Percentiles rank a stretch among this genome's conserved stretches.
These are phyloP conservation scores for Aspergillus neoniger DNA, from an alignment of 2,329 filamentous ascomycete genomes.

Conservation along the genomic window DNA sequence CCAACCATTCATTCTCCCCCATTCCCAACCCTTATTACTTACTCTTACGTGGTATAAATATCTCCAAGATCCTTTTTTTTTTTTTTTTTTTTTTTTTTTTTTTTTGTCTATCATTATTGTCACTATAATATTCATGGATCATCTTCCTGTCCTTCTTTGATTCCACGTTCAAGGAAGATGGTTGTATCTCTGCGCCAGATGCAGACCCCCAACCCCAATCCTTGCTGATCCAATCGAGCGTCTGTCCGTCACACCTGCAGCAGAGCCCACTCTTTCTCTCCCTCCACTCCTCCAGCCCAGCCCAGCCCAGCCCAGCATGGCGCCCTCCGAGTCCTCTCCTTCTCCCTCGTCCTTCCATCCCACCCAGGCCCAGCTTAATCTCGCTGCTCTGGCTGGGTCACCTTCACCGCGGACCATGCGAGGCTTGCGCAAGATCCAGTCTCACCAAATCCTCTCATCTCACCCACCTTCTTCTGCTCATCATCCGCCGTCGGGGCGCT, in stretches of 20 bases:
- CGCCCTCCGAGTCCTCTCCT: slow-evolving; percentile 11
- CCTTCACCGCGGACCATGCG: slow-evolving; percentile 59
- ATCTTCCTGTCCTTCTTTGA: slow-evolving; percentile 15
- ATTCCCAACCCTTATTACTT: background rate
- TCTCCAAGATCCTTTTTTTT: background rate
- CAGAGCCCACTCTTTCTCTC: background rate
- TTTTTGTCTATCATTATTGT: background rate
- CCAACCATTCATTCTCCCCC: background rate
- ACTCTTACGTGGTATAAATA: too few relatives aligned
- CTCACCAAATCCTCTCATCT: slow-evolving; percentile 66
- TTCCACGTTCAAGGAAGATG: slow-evolving; percentile 23
- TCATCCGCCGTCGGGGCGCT: slow-evolving; percentile 37
- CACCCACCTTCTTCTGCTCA: slow-evolving; percentile 54
- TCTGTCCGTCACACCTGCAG: background rate
- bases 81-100: too few relatives aligned
- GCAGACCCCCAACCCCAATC: slow-evolving; percentile 3
- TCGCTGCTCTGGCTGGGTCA: slow-evolving; percentile 31
- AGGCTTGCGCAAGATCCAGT: slow-evolving; percentile 72
- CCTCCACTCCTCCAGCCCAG: background rate
- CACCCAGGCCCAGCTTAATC: slow-evolving; percentile 27
- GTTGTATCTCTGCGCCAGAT: slow-evolving; percentile 17
- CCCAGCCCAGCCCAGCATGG: slow-evolving; percentile 13
- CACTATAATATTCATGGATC: slow-evolving; percentile 6
- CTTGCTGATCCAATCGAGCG: slow-evolving; percentile 8
- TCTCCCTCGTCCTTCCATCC: slow-evolving; percentile 19